Evolutionary conservation across 768 basidiomycete genomes (phyloP).

Genomic region (Leucocoprinus leucothites): DNA sequence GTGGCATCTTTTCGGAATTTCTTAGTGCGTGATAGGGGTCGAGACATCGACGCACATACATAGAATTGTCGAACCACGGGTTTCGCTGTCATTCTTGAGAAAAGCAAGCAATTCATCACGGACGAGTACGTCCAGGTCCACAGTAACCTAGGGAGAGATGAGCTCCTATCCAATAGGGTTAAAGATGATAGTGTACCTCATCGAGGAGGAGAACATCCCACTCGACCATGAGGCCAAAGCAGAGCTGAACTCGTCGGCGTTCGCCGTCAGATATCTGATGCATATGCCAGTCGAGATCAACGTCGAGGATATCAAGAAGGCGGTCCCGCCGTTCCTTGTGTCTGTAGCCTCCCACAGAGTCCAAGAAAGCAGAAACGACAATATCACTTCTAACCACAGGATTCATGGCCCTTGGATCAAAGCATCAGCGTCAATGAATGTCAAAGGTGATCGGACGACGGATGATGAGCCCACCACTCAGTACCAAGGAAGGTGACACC

Average conservation of each 20-base stretch:
- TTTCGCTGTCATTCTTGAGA: slow-evolving; percentile 77
- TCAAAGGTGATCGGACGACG: too few species aligned
- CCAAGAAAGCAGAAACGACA: slow-evolving; percentile 88
- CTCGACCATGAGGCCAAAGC: slow-evolving; percentile 91
- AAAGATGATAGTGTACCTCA: slow-evolving; percentile 53
- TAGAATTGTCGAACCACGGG: slow-evolving; percentile 81
- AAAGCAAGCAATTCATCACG: slow-evolving; percentile 88
- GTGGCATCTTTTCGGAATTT: slow-evolving; percentile 68
- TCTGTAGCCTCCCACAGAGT: slow-evolving; percentile 94
- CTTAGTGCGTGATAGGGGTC: slow-evolving; percentile 1
- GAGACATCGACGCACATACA: slow-evolving; percentile 67
- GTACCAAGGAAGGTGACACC: slow-evolving; percentile 90
- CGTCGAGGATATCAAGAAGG: slow-evolving; percentile 87
- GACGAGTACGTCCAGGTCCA: slow-evolving; percentile 95
- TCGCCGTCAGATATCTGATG: slow-evolving; percentile 96
- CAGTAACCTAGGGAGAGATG: slow-evolving; percentile 67
- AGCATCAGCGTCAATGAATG: background rate
- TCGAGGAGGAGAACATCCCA: slow-evolving; percentile 95
- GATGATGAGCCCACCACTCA: slow-evolving; percentile 67
- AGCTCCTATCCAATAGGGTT: background rate
- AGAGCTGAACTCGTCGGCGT: slow-evolving; percentile 86
- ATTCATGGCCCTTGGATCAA: slow-evolving; percentile 78
- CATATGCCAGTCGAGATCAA: slow-evolving; percentile 97
- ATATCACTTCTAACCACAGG: slow-evolving; percentile 95
- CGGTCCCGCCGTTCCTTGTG: slow-evolving; percentile 85